phyloP scores from a whole-genome alignment of 805 yeast genomes.

The Candida nonsorbophila region DNA sequence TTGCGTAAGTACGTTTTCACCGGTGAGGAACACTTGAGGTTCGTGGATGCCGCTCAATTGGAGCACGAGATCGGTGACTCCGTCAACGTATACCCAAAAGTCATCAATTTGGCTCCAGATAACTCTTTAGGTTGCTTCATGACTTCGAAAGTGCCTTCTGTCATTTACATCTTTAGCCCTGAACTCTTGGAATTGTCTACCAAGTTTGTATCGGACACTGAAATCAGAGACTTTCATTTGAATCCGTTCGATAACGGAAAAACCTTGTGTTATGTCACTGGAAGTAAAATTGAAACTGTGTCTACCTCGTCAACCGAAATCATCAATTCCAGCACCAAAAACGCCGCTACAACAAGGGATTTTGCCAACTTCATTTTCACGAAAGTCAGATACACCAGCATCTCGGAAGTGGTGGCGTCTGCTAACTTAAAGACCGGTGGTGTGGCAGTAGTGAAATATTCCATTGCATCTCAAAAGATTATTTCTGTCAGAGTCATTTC shows the following conservation, averaged over 20 bases:
- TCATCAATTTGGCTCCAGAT: conserved; percentile 52
- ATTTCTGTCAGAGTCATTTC: conserved; percentile 39
- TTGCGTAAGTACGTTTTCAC: conserved; percentile 61
- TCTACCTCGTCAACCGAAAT: conserved; percentile 43
- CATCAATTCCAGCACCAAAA: conserved; percentile 19
- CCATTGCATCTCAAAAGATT: conserved; percentile 36
- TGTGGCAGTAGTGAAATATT: conserved; percentile 44
- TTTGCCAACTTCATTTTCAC: conserved; percentile 27
- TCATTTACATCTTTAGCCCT: conserved; percentile 56
- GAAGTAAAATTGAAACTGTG: conserved; percentile 45
- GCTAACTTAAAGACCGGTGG: conserved; percentile 24
- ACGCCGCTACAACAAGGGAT: conserved; percentile 12
- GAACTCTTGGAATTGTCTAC: conserved; percentile 48
- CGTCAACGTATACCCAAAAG: conserved; percentile 56
- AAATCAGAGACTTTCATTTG: conserved; percentile 58
- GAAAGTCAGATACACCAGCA: conserved; percentile 38
- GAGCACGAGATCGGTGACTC: conserved; percentile 36
- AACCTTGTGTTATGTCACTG: conserved; percentile 58
- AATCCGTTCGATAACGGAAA: conserved; percentile 56
- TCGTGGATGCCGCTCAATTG: conserved; percentile 55
- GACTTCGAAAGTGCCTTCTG: conserved; percentile 61
- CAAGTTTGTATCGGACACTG: conserved; percentile 53
- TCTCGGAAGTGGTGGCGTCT: conserved; percentile 25
- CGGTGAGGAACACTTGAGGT: conserved; percentile 53
- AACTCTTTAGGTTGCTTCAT: conserved; percentile 64